Conservation (phyloP, 129 eudicot genomes). For the Flaveria sonorensis region DNA sequence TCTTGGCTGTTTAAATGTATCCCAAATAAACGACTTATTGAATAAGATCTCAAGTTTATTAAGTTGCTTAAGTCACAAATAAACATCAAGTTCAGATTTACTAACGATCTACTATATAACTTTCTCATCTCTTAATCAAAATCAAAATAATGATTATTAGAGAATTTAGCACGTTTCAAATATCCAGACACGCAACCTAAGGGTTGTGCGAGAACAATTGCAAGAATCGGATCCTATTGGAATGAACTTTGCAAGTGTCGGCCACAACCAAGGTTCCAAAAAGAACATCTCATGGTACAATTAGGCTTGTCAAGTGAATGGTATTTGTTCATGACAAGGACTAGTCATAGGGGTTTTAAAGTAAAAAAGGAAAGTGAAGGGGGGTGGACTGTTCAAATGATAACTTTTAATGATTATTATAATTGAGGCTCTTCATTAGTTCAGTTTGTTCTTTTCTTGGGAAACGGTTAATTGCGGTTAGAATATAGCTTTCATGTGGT, state of each 20-base stretch:
- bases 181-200: background rate
- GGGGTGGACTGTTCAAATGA: background rate
- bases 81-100: background rate
- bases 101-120: background rate
- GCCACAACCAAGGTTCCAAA: slow-evolving; percentile 6
- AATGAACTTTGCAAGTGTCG: background rate
- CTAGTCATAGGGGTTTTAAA: background rate
- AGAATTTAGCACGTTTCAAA: background rate
- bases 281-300: background rate
- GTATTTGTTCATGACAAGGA: slow-evolving; percentile 3
- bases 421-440: slow-evolving; percentile 15
- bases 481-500: no score
- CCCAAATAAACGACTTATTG: background rate
- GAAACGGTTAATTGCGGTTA: slow-evolving; percentile 32
- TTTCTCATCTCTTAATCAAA: no score
- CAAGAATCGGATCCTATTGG: slow-evolving; percentile 9
- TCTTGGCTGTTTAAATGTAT: no score
- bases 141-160: background rate
- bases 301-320: background rate
- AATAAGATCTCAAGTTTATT: no score
- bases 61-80: no score
- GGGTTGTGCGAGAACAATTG: no score
- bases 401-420: background rate
- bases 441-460: slow-evolving; percentile 26
- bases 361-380: slow-evolving; percentile 10